These are phyloP conservation scores for Ascochyta lentis DNA, from an alignment of 2,329 filamentous ascomycete species.

Conservation along the genomic window DNA sequence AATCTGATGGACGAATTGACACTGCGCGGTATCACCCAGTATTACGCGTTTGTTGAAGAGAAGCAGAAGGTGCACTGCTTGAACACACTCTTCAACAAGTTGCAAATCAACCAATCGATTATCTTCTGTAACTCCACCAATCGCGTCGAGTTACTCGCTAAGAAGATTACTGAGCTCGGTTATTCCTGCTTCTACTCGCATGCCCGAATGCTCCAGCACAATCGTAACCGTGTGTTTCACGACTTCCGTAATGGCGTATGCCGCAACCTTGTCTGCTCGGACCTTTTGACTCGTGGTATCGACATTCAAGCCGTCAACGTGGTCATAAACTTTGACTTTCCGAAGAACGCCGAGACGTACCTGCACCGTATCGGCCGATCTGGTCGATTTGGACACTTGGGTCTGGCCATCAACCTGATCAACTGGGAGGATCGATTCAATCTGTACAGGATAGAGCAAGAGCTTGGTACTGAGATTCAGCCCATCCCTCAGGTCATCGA, in stretches of 20 bases:
- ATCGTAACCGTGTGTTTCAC: slow-evolving; percentile 97
- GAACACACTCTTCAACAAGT: slow-evolving; percentile 97
- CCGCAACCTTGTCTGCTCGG: slow-evolving; percentile 97
- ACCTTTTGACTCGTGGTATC: slow-evolving; percentile 96
- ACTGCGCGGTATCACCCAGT: slow-evolving; percentile 96
- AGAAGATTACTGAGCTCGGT: slow-evolving; percentile 98
- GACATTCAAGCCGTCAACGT: slow-evolving; percentile 99
- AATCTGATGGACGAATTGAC: slow-evolving; percentile 99
- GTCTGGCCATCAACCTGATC: slow-evolving; percentile 98
- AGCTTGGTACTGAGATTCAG: slow-evolving; percentile 95
- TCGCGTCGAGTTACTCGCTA: slow-evolving; percentile 93
- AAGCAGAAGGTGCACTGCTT: slow-evolving; percentile 99
- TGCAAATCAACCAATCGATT: slow-evolving; percentile 99
- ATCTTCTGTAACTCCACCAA: slow-evolving; percentile 99
- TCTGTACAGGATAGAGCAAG: slow-evolving; percentile 97
- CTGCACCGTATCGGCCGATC: slow-evolving; percentile 98
- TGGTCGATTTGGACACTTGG: slow-evolving; percentile 94
- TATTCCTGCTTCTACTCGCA: slow-evolving; percentile 99
- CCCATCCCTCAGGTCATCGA: slow-evolving; percentile 95
- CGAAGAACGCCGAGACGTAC: slow-evolving; percentile 99
- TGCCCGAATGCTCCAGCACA: slow-evolving; percentile 95
- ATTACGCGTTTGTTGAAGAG: slow-evolving; percentile 99
- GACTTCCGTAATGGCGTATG: slow-evolving; percentile 98
- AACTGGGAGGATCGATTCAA: slow-evolving; percentile 99
- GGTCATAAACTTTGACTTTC: slow-evolving; percentile 99